These are phyloP conservation scores for Phialophora expanda DNA, from an alignment of 2,329 filamentous ascomycete species.

Conservation along the genomic window DNA sequence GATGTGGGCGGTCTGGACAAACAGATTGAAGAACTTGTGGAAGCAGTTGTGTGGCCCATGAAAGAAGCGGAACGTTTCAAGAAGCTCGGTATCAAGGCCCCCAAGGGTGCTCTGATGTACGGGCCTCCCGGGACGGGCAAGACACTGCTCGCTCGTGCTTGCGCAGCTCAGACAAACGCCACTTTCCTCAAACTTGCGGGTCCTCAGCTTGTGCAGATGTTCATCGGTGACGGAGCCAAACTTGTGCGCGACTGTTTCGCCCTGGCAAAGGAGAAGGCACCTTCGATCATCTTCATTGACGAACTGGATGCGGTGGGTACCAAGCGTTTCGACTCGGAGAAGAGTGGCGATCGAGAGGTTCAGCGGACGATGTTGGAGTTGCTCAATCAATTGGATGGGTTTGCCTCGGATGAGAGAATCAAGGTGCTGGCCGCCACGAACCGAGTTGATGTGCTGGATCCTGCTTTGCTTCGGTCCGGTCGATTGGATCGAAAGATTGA, in stretches of 20 bases:
- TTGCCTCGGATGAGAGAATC: constrained; percentile 94
- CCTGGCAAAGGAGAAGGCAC: constrained; percentile 96
- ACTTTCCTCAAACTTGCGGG: constrained; percentile 98
- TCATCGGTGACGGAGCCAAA: constrained; percentile 98
- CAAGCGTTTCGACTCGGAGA: constrained; percentile 98
- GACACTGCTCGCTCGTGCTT: constrained; percentile 79
- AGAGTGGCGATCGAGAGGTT: constrained; percentile 96
- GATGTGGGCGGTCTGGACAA: constrained; percentile 98
- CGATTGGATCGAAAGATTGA: constrained; percentile 97
- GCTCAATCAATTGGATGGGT: constrained; percentile 96
- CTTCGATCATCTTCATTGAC: constrained; percentile 99
- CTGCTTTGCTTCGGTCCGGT: constrained; percentile 85
- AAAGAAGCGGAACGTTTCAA: constrained; percentile 99
- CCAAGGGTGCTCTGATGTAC: constrained; percentile 99
- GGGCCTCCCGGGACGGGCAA: constrained; percentile 63
- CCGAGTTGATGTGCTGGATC: constrained; percentile 90
- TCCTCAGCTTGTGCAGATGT: constrained; percentile 98
- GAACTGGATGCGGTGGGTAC: constrained; percentile 98
- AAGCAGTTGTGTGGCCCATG: constrained; percentile 99
- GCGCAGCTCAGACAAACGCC: constrained; percentile 95
- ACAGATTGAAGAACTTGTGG: constrained; percentile 97
- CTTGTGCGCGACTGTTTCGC: constrained; percentile 97
- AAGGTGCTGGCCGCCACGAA: constrained; percentile 96
- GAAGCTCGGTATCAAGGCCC: constrained; percentile 99
- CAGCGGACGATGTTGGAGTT: constrained; percentile 99